phyloP scores from a whole-genome alignment of 129 eudicot genomes.

The Deinandra increscens region DNA sequence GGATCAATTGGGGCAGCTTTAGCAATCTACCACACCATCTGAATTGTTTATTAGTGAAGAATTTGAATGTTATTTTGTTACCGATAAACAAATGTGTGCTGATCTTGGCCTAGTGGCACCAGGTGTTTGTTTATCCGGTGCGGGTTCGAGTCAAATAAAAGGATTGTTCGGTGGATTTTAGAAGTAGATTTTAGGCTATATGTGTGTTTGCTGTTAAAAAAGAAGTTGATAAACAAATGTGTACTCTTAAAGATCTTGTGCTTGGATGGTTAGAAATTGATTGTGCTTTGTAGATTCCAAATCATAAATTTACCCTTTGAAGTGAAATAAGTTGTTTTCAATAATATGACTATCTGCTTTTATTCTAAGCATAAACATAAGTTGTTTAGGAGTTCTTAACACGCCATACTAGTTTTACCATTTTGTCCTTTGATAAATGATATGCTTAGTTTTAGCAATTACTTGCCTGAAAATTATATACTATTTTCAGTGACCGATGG shows the following conservation, averaged over 20 bases:
- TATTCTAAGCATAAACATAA: background rate
- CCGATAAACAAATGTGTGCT: background rate
- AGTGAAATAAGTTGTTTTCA: background rate
- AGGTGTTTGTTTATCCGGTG: too few species aligned
- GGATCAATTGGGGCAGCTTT: background rate
- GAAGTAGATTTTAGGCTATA: too few species aligned
- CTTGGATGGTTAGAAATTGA: background rate
- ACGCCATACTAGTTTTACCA: background rate
- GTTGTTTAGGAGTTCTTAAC: background rate
- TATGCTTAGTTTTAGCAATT: conserved; percentile 21
- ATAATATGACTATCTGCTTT: background rate
- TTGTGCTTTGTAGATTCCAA: background rate
- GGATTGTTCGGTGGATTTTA: too few species aligned
- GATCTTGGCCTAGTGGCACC: too few species aligned
- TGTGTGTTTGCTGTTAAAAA: too few species aligned
- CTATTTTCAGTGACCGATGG: conserved; percentile 28
- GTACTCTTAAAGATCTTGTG: conserved; percentile 1
- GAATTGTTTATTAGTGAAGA: background rate
- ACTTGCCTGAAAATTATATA: conserved; percentile 21
- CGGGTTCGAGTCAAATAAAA: too few species aligned
- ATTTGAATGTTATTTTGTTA: background rate
- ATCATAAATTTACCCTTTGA: background rate
- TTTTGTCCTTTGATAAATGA: conserved; percentile 1
- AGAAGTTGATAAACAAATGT: too few species aligned
- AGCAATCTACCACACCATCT: background rate